Conservation (phyloP, 352 stramenopile species). For the Globisporangium canariense region DNA sequence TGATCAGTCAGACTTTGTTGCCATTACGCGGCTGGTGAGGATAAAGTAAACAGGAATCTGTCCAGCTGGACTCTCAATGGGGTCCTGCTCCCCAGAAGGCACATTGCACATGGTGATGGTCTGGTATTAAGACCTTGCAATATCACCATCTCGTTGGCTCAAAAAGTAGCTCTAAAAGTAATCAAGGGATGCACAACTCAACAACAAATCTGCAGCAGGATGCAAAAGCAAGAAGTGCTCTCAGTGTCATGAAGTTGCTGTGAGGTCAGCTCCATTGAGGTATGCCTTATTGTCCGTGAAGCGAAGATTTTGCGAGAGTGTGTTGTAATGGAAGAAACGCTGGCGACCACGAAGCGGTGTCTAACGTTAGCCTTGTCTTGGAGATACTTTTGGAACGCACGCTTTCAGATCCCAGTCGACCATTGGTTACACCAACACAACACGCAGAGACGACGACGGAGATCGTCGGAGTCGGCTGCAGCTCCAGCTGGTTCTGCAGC, state of each 20-base stretch:
- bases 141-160: not conserved
- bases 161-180: not conserved
- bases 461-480: not conserved
- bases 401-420: not conserved
- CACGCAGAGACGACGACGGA: not conserved
- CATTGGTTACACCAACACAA: not conserved
- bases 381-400: constrained; percentile 8
- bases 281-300: not conserved
- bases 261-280: not conserved
- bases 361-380: not conserved
- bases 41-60: constrained; percentile 4
- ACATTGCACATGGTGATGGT: no score
- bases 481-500: constrained; percentile 6
- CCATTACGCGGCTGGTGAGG: not conserved
- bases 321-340: not conserved
- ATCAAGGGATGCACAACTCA: not conserved
- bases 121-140: not conserved
- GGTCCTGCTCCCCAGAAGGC: not conserved
- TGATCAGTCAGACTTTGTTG: not conserved
- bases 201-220: not conserved
- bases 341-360: not conserved
- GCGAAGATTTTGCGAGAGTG: not conserved
- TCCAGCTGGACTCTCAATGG: not conserved
- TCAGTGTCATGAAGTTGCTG: no score
- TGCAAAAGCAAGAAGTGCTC: not conserved